A percentile compares a stretch with the other conserved stretches of the same genome.
phyloP scores from a whole-genome alignment of 2,329 filamentous ascomycete species.

The Aureobasidium melanogenum region DNA sequence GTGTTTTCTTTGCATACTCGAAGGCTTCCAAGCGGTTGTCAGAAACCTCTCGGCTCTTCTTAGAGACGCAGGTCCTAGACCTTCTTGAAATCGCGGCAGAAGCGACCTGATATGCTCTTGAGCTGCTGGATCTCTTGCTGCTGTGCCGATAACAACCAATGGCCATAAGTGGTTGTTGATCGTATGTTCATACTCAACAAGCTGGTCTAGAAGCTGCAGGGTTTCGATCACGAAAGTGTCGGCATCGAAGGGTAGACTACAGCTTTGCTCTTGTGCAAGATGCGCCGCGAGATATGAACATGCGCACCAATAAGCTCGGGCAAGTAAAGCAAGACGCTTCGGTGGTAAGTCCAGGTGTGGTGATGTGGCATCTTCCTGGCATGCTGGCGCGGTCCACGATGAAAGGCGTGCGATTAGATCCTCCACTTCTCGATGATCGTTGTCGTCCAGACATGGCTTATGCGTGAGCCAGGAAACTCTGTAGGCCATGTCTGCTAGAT shows the following conservation, averaged over 20 bases:
- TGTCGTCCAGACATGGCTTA: neutral
- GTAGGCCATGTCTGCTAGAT: neutral
- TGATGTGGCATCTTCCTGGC: neutral
- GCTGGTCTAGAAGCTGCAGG: neutral
- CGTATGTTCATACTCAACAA: neutral
- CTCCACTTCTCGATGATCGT: neutral
- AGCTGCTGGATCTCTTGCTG: neutral
- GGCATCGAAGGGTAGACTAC: neutral
- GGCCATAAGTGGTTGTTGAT: slow-evolving; percentile 1
- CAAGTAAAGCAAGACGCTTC: neutral
- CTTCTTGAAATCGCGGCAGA: neutral
- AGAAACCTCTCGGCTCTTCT: slow-evolving; percentile 1
- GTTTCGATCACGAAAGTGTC: neutral
- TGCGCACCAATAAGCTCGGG: slow-evolving; percentile 3
- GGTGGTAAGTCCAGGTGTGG: neutral
- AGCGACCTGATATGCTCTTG: neutral
- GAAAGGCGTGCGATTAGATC: neutral
- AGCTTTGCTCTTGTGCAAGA: neutral
- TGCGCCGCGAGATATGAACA: neutral
- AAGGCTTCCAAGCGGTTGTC: neutral
- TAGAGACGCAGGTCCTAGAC: neutral
- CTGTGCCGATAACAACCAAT: slow-evolving; percentile 1
- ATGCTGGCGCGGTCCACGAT: slow-evolving; percentile 1
- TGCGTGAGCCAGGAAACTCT: slow-evolving; percentile 10
- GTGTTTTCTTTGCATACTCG: no score